Conservation (phyloP, 192 early-diverging fungal species). For the Globomyces pollinis-pini region DNA sequence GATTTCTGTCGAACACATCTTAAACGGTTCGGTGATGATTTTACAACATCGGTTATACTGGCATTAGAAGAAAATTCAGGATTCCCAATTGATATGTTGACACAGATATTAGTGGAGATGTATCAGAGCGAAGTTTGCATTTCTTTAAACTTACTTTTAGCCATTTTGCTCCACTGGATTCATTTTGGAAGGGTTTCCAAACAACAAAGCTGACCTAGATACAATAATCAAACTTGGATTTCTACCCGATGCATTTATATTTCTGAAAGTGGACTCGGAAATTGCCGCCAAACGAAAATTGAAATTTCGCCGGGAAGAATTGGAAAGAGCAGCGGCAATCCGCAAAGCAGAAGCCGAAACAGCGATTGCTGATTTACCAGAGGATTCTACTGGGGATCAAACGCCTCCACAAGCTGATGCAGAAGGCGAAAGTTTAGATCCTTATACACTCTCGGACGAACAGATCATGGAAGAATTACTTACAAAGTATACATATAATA, state of each 20-base stretch:
- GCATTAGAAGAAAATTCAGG: constrained; percentile 6
- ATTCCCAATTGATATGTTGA: not conserved
- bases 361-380: constrained; percentile 15
- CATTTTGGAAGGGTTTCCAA: constrained; percentile 40
- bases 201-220: constrained; percentile 33
- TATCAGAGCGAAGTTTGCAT: constrained; percentile 8
- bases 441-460: not conserved
- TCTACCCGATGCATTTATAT: constrained; percentile 34
- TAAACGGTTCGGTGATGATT: too few species aligned
- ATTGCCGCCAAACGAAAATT: constrained; percentile 26
- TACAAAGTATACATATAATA: constrained; percentile 21
- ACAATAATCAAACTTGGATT: constrained; percentile 28
- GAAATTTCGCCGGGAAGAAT: not conserved
- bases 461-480: constrained; percentile 22
- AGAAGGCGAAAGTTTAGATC: not conserved
- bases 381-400: constrained; percentile 4
- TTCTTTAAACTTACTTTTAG: constrained; percentile 15
- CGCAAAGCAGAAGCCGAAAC: not conserved
- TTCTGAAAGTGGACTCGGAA: constrained; percentile 29
- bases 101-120: constrained; percentile 5
- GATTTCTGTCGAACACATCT: too few species aligned
- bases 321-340: not conserved
- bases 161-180: constrained; percentile 41
- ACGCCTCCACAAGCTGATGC: constrained; percentile 3
- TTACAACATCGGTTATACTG: too few species aligned